A percentile compares a stretch with the other conserved stretches of the same genome.
Evolutionary conservation across 768 basidiomycete genomes (phyloP).

Genomic region (Suillus subalutaceus): DNA sequence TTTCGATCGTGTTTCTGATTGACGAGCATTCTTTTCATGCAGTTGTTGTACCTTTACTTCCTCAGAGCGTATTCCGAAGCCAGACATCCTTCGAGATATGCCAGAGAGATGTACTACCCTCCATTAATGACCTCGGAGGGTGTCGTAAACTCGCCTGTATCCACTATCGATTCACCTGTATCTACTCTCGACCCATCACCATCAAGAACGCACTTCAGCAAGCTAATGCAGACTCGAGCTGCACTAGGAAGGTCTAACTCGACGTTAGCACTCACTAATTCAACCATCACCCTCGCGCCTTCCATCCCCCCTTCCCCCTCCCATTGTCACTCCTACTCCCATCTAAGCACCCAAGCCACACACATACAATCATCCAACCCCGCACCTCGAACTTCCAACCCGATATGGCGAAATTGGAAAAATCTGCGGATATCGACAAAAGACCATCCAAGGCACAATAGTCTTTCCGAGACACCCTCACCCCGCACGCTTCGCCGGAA

Average conservation of each 20-base stretch:
- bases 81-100: constrained; percentile 22
- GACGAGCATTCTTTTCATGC: not conserved
- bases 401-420: constrained; percentile 14
- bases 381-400: constrained; percentile 15
- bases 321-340: constrained; percentile 24
- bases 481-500: constrained; percentile 28
- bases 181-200: constrained; percentile 18
- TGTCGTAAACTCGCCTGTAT: constrained; percentile 22
- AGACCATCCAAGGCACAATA: constrained; percentile 19
- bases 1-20: not conserved
- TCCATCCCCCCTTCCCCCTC: constrained; percentile 26
- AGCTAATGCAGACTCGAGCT: not conserved
- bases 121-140: constrained; percentile 25
- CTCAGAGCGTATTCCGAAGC: constrained; percentile 19
- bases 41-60: constrained; percentile 28
- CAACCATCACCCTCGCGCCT: constrained; percentile 29
- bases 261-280: constrained; percentile 30
- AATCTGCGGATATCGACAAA: constrained; percentile 8
- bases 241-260: constrained; percentile 19
- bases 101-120: constrained; percentile 16
- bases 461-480: constrained; percentile 13
- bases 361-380: constrained; percentile 15
- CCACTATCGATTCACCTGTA: constrained; percentile 13
- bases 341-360: constrained; percentile 14
- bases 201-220: not conserved